These are phyloP conservation scores for Aureobasidium sp. DNA, from an alignment of 2,329 filamentous ascomycete genomes.

Conservation along the genomic window DNA sequence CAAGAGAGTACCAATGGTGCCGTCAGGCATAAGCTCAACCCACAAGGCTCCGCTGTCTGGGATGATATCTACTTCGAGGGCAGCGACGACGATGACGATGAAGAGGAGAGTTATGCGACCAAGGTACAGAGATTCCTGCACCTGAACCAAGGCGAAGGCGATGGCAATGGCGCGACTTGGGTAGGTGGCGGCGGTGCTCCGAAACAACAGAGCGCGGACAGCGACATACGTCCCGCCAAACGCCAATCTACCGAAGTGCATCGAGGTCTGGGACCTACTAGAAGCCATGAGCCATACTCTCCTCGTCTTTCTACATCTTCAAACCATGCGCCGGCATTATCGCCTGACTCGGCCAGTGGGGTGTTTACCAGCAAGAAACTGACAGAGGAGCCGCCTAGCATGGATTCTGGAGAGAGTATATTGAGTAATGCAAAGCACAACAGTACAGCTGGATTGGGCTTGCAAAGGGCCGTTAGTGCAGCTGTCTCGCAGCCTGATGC, in stretches of 20 bases:
- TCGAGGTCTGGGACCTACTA: slow-evolving; percentile 15
- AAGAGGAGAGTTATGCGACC: slow-evolving; percentile 32
- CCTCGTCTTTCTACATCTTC: slow-evolving; percentile 17
- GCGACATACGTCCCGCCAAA: slow-evolving; percentile 17
- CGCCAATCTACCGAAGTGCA: not conserved
- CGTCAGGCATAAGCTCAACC: slow-evolving; percentile 19
- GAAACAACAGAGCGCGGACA: not conserved
- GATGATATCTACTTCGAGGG: slow-evolving; percentile 42
- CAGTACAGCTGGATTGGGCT: slow-evolving; percentile 20
- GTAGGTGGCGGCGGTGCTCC: not conserved
- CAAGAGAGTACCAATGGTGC: slow-evolving; percentile 20
- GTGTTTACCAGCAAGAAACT: slow-evolving; percentile 1
- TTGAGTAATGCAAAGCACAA: slow-evolving; percentile 17
- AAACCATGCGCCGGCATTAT: slow-evolving; percentile 15
- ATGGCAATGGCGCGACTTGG: not conserved
- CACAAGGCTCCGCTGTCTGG: slow-evolving; percentile 38
- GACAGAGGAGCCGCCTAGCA: slow-evolving; percentile 9
- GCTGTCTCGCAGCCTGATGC: not conserved
- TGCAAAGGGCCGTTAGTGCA: slow-evolving; percentile 28
- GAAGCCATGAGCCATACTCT: slow-evolving; percentile 19
- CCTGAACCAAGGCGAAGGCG: not conserved
- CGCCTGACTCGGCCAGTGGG: slow-evolving; percentile 16
- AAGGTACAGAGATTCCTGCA: not conserved
- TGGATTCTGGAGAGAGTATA: slow-evolving; percentile 21
- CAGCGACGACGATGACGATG: slow-evolving; percentile 36